Evolutionary conservation across 75 land plant species (phyloP).

Genomic region (Pinus taeda): DNA sequence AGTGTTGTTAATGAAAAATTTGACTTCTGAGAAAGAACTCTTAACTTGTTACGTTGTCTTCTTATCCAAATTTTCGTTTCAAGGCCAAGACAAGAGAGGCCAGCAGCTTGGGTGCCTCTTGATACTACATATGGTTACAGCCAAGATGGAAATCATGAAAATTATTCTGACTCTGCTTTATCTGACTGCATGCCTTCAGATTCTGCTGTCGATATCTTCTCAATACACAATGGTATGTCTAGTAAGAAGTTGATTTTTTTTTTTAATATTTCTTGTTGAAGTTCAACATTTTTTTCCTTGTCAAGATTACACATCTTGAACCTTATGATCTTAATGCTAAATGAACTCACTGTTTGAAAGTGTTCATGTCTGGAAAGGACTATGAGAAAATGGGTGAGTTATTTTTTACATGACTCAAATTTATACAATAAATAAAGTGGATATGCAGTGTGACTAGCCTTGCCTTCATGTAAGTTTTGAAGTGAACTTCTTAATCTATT

Average conservation of each 20-base stretch:
- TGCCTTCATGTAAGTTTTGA: not conserved
- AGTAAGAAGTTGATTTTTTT: not conserved
- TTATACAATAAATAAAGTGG: not conserved
- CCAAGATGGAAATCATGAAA: constrained; percentile 2
- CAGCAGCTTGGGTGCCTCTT: constrained; percentile 63
- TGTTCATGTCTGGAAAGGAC: not conserved
- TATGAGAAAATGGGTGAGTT: too few relatives aligned
- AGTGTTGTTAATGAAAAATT: too few relatives aligned
- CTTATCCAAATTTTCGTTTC: not conserved
- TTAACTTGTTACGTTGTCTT: not conserved
- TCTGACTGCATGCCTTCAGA: constrained; percentile 10
- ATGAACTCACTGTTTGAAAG: not conserved
- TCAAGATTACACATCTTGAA: not conserved
- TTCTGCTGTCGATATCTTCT: constrained; percentile 46
- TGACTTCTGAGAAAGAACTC: too few relatives aligned
- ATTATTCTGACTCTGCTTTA: constrained; percentile 19
- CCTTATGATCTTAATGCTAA: not conserved
- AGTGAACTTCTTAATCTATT: not conserved
- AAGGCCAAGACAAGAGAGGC: constrained; percentile 56
- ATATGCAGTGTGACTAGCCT: not conserved
- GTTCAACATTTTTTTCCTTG: not conserved
- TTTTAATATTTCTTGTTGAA: too few relatives aligned
- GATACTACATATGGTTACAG: constrained; percentile 11
- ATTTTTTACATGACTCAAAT: not conserved
- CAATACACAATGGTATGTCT: constrained; percentile 22